These are phyloP conservation scores for Paramecium octaurelia DNA, from an alignment of 73 alveolate species.

Conservation along the genomic window DNA sequence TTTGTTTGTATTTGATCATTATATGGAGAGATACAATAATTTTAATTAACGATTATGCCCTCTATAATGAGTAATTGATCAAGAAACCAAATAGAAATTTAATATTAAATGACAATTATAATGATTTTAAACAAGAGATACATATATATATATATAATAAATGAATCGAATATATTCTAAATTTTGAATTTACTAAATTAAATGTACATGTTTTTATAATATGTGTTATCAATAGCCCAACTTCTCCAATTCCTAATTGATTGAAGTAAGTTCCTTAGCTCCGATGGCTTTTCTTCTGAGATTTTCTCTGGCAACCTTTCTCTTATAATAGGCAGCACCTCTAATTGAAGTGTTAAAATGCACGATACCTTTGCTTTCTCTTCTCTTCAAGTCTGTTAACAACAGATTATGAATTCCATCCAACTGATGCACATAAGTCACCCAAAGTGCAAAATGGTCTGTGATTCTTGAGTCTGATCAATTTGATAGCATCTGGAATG, in stretches of 20 bases:
- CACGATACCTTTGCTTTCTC: constrained; percentile 75
- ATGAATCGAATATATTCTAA: background rate
- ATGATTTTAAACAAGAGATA: no score
- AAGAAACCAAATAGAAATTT: no score
- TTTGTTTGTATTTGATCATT: no score
- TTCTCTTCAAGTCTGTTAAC: constrained; percentile 86
- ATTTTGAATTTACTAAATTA: background rate
- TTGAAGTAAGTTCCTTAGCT: constrained; percentile 33
- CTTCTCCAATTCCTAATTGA: constrained; percentile 35
- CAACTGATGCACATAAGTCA: constrained; percentile 86
- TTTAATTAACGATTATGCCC: no score
- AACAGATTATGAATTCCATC: constrained; percentile 90
- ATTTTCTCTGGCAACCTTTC: constrained; percentile 36
- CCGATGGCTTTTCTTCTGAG: constrained; percentile 43
- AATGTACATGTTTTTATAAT: background rate
- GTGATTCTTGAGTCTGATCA: constrained; percentile 79
- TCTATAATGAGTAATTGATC: no score
- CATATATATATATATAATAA: no score
- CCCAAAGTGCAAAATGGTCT: constrained; percentile 86
- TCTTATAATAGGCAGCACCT: constrained; percentile 47
- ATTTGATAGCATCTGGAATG: constrained; percentile 94
- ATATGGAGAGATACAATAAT: no score
- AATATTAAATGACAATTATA: no score
- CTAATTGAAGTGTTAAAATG: background rate
- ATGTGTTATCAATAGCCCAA: constrained; percentile 8